Conservation (phyloP, 305 asterid genomes). For the Rubia peregrina region DNA sequence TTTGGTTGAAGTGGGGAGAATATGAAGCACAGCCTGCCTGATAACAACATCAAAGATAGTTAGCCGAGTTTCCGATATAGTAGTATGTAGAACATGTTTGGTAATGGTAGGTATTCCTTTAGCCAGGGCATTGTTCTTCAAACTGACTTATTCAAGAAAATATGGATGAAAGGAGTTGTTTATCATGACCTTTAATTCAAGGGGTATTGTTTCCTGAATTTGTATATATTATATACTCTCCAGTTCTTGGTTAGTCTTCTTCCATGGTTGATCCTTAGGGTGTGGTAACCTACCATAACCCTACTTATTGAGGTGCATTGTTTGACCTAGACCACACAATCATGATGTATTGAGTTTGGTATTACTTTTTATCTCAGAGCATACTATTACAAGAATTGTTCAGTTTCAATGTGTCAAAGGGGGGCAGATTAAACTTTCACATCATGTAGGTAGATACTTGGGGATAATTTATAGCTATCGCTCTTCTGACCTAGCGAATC, state of each 20-base stretch:
- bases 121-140: constrained; percentile 10
- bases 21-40: constrained; percentile 20
- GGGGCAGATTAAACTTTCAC: too few relatives aligned
- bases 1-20: constrained; percentile 28
- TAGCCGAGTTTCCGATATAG: constrained; percentile 25
- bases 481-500: too few relatives aligned
- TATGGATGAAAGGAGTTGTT: constrained; percentile 8
- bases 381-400: too few relatives aligned
- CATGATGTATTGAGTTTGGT: not conserved
- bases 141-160: constrained; percentile 13
- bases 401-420: too few relatives aligned
- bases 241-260: not conserved
- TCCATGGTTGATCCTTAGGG: too few relatives aligned
- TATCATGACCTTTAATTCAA: constrained; percentile 4
- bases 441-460: too few relatives aligned
- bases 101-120: constrained; percentile 7
- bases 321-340: not conserved
- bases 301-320: not conserved
- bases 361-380: too few relatives aligned
- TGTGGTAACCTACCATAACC: too few relatives aligned
- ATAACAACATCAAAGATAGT: constrained; percentile 23
- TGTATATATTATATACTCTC: constrained; percentile 1
- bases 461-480: too few relatives aligned
- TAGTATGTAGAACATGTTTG: constrained; percentile 16
- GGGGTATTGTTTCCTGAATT: constrained; percentile 6